Evolutionary conservation across 352 stramenopile genomes (phyloP), one percentile per base, ranked within the genome.

Genomic region (Globisporangium polare): DNA sequence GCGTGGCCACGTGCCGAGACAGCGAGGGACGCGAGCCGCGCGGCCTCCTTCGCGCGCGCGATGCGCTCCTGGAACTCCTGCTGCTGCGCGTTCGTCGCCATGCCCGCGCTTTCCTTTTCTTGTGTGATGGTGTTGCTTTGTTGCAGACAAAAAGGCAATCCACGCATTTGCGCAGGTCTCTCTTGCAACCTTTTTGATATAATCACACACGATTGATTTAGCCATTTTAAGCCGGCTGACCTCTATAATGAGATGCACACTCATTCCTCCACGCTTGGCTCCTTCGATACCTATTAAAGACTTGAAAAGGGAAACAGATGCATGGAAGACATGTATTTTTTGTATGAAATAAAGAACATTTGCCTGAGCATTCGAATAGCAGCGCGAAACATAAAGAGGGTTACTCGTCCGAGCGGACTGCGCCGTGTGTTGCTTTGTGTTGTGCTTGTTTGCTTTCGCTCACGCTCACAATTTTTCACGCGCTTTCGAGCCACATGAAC

Each of bases 51-150:
- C 35, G 77, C 77, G 51, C 78, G 69, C 5, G 77, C 77, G 31
- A 87, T 86, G 33, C 73, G 77, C 54, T 74, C 67, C 57, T 87
- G 73, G 73, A 88, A 85, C 37, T 70, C 47, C 52, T 54, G 39
- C 58, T 73, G 51, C 29, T 57, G 31, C 66, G 18, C 49, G 49
- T 55, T 27, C 27, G 29, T 42, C 27, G 33, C 50, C 50, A 55
- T 55, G 31, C 29, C 17, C 26, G 26, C 46, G 8, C 26, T 53
- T 53, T 54, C 47, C 41, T 50, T 27, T 27, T n/a, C n/a, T n/a
- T n/a, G n/a, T n/a, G n/a, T n/a, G n/a, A n/a, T n/a, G n/a, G n/a
- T n/a, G n/a, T 50, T 27, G 20, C 41, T 5, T 35, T 12, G 10
- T n/a, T 41, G 33, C 5, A 39, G 12, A 13, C 33, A 43, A 43